Percentiles rank a stretch among this genome's conserved stretches.
phyloP scores from a whole-genome alignment of 192 early-diverging fungal species.

The Rhizoclosmatium globosum region DNA sequence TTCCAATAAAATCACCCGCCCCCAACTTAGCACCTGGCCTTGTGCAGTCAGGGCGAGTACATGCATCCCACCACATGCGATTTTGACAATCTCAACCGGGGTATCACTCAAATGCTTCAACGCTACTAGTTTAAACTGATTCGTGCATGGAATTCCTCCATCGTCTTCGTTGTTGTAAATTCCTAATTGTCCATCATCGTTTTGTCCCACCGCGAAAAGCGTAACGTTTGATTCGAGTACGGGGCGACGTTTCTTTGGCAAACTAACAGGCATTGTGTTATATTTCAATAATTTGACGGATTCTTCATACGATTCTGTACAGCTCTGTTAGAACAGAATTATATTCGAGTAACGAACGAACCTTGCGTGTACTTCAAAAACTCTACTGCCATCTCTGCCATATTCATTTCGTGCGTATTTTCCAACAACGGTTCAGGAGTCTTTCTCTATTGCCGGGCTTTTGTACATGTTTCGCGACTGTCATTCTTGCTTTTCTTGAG shows the following conservation, averaged over 20 bases:
- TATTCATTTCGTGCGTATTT: not conserved
- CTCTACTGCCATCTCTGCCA: not conserved
- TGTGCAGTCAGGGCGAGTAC: constrained; percentile 12
- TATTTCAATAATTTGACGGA: not conserved
- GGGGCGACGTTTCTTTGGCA: not conserved
- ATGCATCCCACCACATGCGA: constrained; percentile 37
- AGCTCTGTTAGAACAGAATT: not conserved
- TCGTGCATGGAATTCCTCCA: constrained; percentile 32
- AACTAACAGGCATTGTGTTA: not conserved
- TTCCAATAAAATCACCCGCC: constrained; percentile 27
- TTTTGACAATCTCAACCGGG: not conserved
- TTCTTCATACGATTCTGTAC: not conserved
- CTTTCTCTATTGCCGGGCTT: not conserved
- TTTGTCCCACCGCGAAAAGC: constrained; percentile 8
- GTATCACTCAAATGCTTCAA: not conserved
- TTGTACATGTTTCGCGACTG: not conserved
- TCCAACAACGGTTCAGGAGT: not conserved
- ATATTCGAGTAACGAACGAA: not conserved
- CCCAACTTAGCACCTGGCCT: constrained; percentile 32
- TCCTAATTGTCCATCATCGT: constrained; percentile 45
- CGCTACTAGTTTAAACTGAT: constrained; percentile 24
- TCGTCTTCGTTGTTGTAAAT: constrained; percentile 18
- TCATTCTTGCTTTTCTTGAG: not conserved
- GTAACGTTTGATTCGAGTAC: not conserved
- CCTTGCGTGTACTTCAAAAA: not conserved